Percentiles rank a stretch among this genome's conserved stretches.
These are phyloP conservation scores for Penicillium sp. DNA, from an alignment of 2,329 filamentous ascomycete species.

Conservation along the genomic window DNA sequence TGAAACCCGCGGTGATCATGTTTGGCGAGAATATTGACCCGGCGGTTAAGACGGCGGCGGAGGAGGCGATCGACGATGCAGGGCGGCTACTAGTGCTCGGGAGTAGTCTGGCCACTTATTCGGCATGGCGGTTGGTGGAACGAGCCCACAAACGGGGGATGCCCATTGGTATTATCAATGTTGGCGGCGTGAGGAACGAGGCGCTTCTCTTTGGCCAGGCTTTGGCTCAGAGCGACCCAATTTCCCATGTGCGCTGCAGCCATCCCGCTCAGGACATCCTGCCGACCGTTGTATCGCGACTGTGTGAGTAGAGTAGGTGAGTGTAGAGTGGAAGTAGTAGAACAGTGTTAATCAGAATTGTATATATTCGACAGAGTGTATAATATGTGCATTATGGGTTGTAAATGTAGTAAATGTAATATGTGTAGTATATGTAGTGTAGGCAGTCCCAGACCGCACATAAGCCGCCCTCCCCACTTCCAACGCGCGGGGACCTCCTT, in stretches of 20 bases:
- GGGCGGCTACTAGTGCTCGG: slow-evolving; percentile 78
- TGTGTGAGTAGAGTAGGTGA: too few species aligned
- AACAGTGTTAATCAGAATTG: too few species aligned
- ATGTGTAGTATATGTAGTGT: too few species aligned
- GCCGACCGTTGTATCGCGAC: slow-evolving; percentile 41
- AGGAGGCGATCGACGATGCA: slow-evolving; percentile 77
- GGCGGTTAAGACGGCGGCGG: slow-evolving; percentile 73
- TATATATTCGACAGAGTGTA: too few species aligned
- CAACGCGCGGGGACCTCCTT: slow-evolving; percentile 29
- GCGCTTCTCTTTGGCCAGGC: slow-evolving; percentile 41
- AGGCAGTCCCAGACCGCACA: slow-evolving; percentile 8
- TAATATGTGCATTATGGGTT: too few species aligned
- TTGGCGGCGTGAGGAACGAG: slow-evolving; percentile 59
- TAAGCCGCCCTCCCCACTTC: slow-evolving; percentile 25
- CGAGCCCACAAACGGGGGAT: slow-evolving; percentile 79
- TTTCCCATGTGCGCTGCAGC: slow-evolving; percentile 46
- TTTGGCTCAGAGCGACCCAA: slow-evolving; percentile 20
- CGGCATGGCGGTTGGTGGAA: slow-evolving; percentile 88
- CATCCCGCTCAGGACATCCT: slow-evolving; percentile 47
- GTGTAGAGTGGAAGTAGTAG: too few species aligned
- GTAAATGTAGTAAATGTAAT: too few species aligned
- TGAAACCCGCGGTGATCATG: slow-evolving; percentile 95
- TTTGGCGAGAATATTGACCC: slow-evolving; percentile 86
- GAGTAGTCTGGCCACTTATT: slow-evolving; percentile 92
- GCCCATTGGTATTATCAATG: slow-evolving; percentile 84